Conservation (phyloP, 148 eudicot genomes). For the Dianthus caryophyllus region DNA sequence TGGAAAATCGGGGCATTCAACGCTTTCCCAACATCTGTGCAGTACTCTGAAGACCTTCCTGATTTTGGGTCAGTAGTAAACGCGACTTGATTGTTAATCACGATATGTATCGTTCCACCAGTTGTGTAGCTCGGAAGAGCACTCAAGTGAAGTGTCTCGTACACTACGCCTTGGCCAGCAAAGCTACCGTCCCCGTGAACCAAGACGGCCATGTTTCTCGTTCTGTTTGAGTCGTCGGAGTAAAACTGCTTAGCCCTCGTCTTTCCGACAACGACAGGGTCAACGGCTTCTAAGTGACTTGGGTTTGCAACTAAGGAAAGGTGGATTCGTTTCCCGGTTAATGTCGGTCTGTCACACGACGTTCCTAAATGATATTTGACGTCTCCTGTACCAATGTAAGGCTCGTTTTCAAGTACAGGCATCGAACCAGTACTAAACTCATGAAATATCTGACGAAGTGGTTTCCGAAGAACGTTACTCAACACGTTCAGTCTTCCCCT, state of each 20-base stretch:
- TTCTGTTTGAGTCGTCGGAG: conserved; percentile 56
- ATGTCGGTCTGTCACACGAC: conserved; percentile 55
- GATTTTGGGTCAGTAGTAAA: conserved; percentile 79
- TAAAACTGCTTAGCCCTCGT: conserved; percentile 84
- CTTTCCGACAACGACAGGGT: conserved; percentile 85
- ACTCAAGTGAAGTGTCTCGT: conserved; percentile 29
- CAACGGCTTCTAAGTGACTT: conserved; percentile 90
- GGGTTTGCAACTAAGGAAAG: conserved; percentile 88
- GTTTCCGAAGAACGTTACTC: conserved; percentile 86
- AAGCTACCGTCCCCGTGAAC: conserved; percentile 93
- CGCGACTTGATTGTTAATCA: conserved; percentile 86
- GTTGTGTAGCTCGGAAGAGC: conserved; percentile 83
- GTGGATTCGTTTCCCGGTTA: conserved; percentile 81
- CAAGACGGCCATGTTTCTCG: conserved; percentile 64
- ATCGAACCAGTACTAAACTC: conserved; percentile 78
- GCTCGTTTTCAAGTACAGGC: conserved; percentile 68
- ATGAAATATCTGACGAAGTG: conserved; percentile 65
- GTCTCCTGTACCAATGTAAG: conserved; percentile 63
- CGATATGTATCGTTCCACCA: conserved; percentile 85
- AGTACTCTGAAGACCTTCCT: conserved; percentile 87
- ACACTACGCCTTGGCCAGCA: conserved; percentile 25
- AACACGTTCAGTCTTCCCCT: conserved; percentile 81
- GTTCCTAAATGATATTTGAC: too few species aligned
- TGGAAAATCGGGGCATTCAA: conserved; percentile 80
- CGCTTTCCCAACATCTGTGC: conserved; percentile 93